Evolutionary conservation across 768 basidiomycete species (phyloP).

Genomic region (Auriscalpium orientale): DNA sequence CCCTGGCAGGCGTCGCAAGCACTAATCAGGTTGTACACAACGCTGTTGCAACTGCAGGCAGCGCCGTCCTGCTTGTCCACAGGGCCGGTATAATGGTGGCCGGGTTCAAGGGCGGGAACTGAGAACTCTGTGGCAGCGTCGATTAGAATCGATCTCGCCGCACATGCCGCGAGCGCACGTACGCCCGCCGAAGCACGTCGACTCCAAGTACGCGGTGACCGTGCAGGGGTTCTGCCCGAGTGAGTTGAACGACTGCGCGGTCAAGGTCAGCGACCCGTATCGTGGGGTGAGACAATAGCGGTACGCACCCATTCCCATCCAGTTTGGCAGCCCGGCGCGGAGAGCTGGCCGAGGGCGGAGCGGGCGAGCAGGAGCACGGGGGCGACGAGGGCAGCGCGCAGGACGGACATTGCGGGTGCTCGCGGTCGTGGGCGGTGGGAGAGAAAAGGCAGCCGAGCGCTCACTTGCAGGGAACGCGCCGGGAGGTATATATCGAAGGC

Average conservation of each 20-base stretch:
- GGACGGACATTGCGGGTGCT: background rate
- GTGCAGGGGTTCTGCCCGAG: background rate
- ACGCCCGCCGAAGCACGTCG: slow-evolving; percentile 4
- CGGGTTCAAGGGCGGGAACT: background rate
- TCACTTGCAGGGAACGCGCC: background rate
- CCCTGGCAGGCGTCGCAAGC: slow-evolving; percentile 22
- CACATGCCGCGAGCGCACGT: background rate
- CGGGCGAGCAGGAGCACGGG: background rate
- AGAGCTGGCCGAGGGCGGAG: background rate
- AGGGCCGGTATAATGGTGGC: slow-evolving; percentile 6
- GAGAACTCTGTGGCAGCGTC: background rate
- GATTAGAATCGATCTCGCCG: background rate
- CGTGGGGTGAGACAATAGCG: background rate
- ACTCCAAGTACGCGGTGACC: background rate
- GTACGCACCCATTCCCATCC: slow-evolving; percentile 8
- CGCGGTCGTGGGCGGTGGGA: background rate
- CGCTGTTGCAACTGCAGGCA: slow-evolving; percentile 20
- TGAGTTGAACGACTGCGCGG: background rate
- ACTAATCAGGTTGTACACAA: slow-evolving; percentile 20
- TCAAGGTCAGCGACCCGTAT: background rate
- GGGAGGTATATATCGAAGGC: background rate
- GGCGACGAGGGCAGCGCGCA: background rate
- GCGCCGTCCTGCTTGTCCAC: background rate
- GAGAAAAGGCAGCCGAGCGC: background rate
- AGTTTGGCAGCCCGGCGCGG: background rate